phyloP scores from a whole-genome alignment of 177 flowering plant genomes.

The Vitis hybrid region DNA sequence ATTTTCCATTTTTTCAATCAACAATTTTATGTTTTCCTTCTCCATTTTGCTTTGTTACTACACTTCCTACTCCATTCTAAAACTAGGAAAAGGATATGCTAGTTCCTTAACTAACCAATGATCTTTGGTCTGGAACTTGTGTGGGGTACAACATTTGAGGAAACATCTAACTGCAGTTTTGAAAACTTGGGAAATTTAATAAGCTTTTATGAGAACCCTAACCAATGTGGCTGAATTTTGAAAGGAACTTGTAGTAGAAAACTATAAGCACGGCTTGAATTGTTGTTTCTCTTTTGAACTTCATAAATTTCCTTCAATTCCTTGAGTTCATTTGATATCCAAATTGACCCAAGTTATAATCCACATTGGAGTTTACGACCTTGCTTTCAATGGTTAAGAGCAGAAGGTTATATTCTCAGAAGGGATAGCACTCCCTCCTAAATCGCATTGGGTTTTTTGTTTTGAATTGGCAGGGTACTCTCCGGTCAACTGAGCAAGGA shows the following conservation, averaged over 20 bases:
- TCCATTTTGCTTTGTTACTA: too few species aligned
- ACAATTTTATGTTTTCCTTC: too few species aligned
- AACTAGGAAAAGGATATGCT: too few species aligned
- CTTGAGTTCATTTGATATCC: neutral
- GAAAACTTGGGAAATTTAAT: neutral
- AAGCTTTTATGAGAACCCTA: neutral
- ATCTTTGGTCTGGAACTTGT: neutral
- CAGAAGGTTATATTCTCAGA: neutral
- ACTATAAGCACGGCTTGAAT: neutral
- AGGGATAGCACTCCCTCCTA: neutral
- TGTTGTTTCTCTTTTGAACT: neutral
- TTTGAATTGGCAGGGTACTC: constrained; percentile 66
- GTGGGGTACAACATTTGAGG: neutral
- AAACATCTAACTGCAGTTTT: neutral
- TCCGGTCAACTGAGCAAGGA: constrained; percentile 98
- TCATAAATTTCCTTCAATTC: neutral
- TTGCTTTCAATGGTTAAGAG: neutral
- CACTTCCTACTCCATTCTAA: too few species aligned
- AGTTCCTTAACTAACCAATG: neutral
- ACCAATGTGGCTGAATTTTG: too few species aligned
- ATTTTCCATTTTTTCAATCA: too few species aligned
- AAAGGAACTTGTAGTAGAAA: neutral
- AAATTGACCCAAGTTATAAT: too few species aligned
- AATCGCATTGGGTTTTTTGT: neutral
- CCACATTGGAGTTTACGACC: neutral